These are phyloP conservation scores for Morella rubra DNA, from an alignment of 306 rosid genomes.

Conservation along the genomic window DNA sequence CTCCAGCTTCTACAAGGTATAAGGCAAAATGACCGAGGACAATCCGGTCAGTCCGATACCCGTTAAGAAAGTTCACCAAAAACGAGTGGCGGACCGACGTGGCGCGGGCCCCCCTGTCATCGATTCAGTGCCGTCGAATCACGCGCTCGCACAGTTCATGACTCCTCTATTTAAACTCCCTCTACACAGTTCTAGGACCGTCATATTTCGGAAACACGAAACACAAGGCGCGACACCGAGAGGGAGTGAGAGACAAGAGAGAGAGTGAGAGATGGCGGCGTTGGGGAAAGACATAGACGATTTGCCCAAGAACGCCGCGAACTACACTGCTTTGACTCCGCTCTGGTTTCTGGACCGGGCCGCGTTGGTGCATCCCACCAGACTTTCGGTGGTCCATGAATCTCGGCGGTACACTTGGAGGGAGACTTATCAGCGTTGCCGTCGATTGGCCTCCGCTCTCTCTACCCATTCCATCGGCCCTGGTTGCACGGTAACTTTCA, in stretches of 20 bases:
- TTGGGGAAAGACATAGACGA: conserved; percentile 68
- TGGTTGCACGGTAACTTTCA: conserved; percentile 55
- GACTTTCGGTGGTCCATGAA: conserved; percentile 71
- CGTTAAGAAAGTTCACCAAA: too few relatives aligned
- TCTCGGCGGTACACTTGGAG: conserved; percentile 79
- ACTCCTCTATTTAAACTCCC: not conserved
- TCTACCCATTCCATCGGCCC: conserved; percentile 56
- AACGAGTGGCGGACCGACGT: too few relatives aligned
- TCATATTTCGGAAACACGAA: not conserved
- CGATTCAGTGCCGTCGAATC: too few relatives aligned
- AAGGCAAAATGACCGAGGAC: too few relatives aligned
- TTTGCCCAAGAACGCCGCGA: conserved; percentile 80
- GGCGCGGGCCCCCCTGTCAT: too few relatives aligned
- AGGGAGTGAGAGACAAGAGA: not conserved
- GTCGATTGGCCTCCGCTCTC: conserved; percentile 83
- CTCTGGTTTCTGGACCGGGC: conserved; percentile 87
- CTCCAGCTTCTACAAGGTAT: too few relatives aligned
- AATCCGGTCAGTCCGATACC: too few relatives aligned
- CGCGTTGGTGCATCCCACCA: conserved; percentile 70
- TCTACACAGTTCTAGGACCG: not conserved
- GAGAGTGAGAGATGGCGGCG: conserved; percentile 22
- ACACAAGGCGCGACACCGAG: not conserved
- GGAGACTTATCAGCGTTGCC: conserved; percentile 76
- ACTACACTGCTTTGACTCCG: conserved; percentile 84
- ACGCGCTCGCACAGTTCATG: too few relatives aligned